Base-by-base conservation (phyloP, 176 grass and related monocot genomes). In the Carex myosuroides region DNA sequence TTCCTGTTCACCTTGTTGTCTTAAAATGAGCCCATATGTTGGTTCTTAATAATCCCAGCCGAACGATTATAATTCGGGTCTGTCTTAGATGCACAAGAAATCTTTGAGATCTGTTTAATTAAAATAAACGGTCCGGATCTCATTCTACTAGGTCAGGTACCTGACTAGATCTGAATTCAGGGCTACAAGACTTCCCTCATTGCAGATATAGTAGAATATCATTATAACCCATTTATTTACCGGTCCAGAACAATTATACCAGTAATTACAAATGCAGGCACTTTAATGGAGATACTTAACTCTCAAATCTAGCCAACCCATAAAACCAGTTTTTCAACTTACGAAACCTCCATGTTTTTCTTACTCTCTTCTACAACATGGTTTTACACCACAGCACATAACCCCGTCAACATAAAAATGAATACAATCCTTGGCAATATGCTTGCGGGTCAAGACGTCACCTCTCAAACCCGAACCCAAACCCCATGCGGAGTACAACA, bases 311-410 rank as follows among this genome's bases (percentile, higher is more conserved):
- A 82, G 8, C n/a, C 24, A 39, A 81, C 13, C 60, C 56, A 76
- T 16, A 29, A n/a, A 54, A 76, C 16, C 2, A 20, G 35, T 13
- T 76, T 54, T 53, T 54, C 71, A 54, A 54, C 21, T 76, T 54
- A 14, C 3, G 58, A 18, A 82, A 82, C 59, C 20, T 6, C 61
- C 80, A 66, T 48, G 9, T 35, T 22, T 11, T 32, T 86, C 72
- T 64, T 84, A 80, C 66, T 93, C 89, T 87, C 69, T 93, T 95
- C 86, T 93, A 87, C 91, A 95, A 86, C 92, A 98, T 61, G 92
- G 73, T 86, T 84, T 95, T 46, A 89, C 64, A 17, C 83, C 86
- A 50, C 96, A 98, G 68, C 96, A 95, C 17, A 16, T 81, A 37
- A 64, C 84, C 22, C 86, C 93, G 30, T 90, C 89, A 0, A 90